Evolutionary conservation across 2,329 filamentous ascomycete species (phyloP).

Genomic region (Gnomoniopsis sp.): DNA sequence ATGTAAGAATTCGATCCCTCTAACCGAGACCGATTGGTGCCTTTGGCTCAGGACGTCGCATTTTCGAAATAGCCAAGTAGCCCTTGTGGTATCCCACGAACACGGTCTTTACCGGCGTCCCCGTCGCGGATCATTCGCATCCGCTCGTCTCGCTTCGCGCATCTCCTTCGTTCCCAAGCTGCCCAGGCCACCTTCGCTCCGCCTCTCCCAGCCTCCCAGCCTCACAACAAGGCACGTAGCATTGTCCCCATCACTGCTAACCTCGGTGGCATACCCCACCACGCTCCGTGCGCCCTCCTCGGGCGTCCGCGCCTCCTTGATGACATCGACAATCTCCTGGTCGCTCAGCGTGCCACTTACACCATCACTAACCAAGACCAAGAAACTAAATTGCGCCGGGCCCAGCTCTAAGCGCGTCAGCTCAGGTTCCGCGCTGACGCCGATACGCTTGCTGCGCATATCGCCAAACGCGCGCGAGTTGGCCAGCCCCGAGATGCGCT

Average conservation of each 20-base stretch:
- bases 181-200: conserved; percentile 80
- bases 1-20: too few relatives aligned
- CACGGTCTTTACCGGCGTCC: conserved; percentile 46
- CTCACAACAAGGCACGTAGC: conserved; percentile 66
- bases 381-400: conserved; percentile 82
- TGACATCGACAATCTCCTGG: conserved; percentile 92
- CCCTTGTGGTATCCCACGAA: too few relatives aligned
- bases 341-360: conserved; percentile 82
- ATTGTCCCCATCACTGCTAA: conserved; percentile 65
- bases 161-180: conserved; percentile 91
- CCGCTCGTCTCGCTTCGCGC: conserved; percentile 74
- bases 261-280: conserved; percentile 85
- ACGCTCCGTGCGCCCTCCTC: conserved; percentile 78
- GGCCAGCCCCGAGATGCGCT: conserved; percentile 87
- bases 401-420: conserved; percentile 74
- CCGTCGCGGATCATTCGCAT: conserved; percentile 78
- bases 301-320: conserved; percentile 90
- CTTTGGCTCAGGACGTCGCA: too few relatives aligned
- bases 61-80: too few relatives aligned
- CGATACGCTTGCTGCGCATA: conserved; percentile 85
- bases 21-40: not conserved
- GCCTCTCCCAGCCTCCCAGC: conserved; percentile 66
- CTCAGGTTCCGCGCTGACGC: conserved; percentile 91
- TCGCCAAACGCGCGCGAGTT: conserved; percentile 95
- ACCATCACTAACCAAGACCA: conserved; percentile 86